phyloP scores from a whole-genome alignment of 2,329 filamentous ascomycete species.

The Fusarium liriodendri region DNA sequence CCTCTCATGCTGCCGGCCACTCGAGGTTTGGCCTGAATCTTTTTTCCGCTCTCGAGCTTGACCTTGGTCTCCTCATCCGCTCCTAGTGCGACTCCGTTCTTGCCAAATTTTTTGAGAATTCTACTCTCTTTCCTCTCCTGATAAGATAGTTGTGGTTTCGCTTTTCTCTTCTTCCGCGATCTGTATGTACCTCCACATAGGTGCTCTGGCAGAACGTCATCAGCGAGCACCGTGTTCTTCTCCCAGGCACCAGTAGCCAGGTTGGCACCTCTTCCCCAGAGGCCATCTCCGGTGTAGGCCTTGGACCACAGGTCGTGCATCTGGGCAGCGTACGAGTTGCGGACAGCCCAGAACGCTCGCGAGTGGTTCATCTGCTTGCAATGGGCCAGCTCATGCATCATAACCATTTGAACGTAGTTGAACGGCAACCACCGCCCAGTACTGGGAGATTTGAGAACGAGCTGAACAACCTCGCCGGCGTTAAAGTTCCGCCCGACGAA shows the following conservation, averaged over 20 bases:
- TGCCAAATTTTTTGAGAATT: conserved; percentile 82
- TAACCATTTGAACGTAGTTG: conserved; percentile 89
- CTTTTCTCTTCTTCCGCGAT: conserved; percentile 67
- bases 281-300: conserved; percentile 81
- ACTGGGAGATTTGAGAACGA: conserved; percentile 77
- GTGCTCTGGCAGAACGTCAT: conserved; percentile 74
- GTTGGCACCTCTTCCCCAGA: conserved; percentile 81
- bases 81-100: conserved; percentile 74
- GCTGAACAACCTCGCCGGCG: conserved; percentile 85
- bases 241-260: conserved; percentile 72
- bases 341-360: conserved; percentile 81
- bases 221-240: conserved; percentile 60
- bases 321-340: conserved; percentile 77
- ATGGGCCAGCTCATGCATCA: conserved; percentile 93
- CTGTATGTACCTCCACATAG: conserved; percentile 85
- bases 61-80: conserved; percentile 74
- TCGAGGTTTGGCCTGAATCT: conserved; percentile 72
- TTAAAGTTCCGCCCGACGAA: conserved; percentile 94
- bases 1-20: conserved; percentile 81
- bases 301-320: conserved; percentile 77
- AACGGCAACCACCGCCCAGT: conserved; percentile 82
- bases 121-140: conserved; percentile 78
- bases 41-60: conserved; percentile 75
- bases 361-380: conserved; percentile 94
- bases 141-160: conserved; percentile 68